Evolutionary conservation across 164 flowering plant genomes (phyloP).

Genomic region (Tetrastigma voinierianum): DNA sequence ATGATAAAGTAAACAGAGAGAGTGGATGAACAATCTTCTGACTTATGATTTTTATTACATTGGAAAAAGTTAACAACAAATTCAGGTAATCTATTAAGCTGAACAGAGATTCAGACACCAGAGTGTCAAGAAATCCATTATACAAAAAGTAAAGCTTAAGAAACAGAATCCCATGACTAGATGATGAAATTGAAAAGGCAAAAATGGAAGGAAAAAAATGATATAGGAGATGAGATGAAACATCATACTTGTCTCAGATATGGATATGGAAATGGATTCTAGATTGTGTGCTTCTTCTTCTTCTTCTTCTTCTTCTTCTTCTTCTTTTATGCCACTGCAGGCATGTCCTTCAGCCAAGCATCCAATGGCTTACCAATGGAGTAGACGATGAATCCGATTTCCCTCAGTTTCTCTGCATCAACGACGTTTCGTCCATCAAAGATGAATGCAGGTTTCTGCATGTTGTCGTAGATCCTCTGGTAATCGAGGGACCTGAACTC

Average conservation of each 20-base stretch:
- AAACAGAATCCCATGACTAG: neutral
- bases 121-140: too few relatives aligned
- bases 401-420: conserved; percentile 48
- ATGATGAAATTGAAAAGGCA: neutral
- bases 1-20: too few relatives aligned
- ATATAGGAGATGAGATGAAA: neutral
- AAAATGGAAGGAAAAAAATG: neutral
- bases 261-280: neutral
- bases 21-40: too few relatives aligned
- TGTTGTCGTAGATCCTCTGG: conserved; percentile 62
- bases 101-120: too few relatives aligned
- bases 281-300: neutral
- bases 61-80: too few relatives aligned
- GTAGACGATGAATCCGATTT: conserved; percentile 65
- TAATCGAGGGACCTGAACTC: conserved; percentile 73
- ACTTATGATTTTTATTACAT: too few relatives aligned
- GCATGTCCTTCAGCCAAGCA: conserved; percentile 66
- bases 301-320: too few relatives aligned
- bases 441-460: conserved; percentile 74
- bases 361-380: conserved; percentile 70
- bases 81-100: too few relatives aligned
- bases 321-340: conserved; percentile 54
- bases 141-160: too few relatives aligned
- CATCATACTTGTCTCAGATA: neutral
- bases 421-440: conserved; percentile 64